A percentile compares a stretch with the other conserved stretches of the same genome.
phyloP scores from a whole-genome alignment of 129 eudicot species.

The Flaveria bidentis region DNA sequence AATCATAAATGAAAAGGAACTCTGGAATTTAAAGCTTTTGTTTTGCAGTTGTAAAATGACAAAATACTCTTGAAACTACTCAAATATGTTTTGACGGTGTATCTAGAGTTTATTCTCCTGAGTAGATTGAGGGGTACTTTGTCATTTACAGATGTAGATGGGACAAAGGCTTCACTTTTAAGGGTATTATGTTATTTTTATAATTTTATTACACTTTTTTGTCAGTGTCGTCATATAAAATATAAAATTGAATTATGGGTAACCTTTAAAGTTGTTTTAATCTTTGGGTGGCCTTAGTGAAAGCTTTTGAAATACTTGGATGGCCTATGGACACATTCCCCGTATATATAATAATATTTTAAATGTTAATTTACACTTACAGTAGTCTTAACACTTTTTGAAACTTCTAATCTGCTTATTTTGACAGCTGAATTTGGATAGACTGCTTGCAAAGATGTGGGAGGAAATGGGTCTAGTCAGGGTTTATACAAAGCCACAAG shows the following conservation, averaged over 20 bases:
- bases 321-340: not conserved
- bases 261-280: not conserved
- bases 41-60: not conserved
- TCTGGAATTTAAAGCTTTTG: not conserved
- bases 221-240: not conserved
- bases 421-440: constrained; percentile 90
- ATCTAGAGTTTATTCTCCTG: not conserved
- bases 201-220: not conserved
- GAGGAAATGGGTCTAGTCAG: constrained; percentile 98
- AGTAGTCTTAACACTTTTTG: not conserved
- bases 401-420: constrained; percentile 16
- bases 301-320: not conserved
- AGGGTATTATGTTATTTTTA: not conserved
- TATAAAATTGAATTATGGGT: not conserved
- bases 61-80: not conserved
- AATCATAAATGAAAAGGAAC: not conserved
- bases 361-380: not conserved
- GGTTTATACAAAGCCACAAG: constrained; percentile 96
- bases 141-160: not conserved
- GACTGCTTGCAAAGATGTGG: constrained; percentile 99
- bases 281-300: not conserved
- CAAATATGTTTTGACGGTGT: not conserved
- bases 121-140: not conserved
- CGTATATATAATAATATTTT: not conserved
- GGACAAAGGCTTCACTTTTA: not conserved